These are phyloP conservation scores for Penicillium taxi DNA, from an alignment of 495 filamentous ascomycete genomes.

Conservation along the genomic window DNA sequence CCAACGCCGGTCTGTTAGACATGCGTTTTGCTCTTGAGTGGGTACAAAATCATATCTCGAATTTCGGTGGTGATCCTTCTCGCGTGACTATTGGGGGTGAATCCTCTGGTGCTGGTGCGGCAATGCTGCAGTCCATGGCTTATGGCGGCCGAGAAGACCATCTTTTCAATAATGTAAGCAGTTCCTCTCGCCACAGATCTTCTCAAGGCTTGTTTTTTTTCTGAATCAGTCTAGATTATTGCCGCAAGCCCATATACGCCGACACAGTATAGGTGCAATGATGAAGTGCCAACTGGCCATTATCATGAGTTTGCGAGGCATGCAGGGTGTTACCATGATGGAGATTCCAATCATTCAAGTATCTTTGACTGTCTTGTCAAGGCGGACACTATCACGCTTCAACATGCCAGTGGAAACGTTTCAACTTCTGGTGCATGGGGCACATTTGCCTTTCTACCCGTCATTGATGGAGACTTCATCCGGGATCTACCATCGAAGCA, in stretches of 20 bases:
- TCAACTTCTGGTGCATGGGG: conserved; percentile 37
- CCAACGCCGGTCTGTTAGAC: conserved; percentile 49
- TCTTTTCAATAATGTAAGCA: conserved; percentile 18
- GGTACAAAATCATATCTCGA: conserved; percentile 40
- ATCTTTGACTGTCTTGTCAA: conserved; percentile 50
- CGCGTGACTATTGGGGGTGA: conserved; percentile 32
- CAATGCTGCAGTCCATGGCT: conserved; percentile 45
- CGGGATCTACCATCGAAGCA: conserved; percentile 45
- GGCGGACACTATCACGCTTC: conserved; percentile 42
- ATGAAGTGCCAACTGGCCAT: conserved; percentile 39
- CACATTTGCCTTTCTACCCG: conserved; percentile 56
- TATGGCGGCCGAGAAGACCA: conserved; percentile 33
- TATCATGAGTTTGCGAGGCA: conserved; percentile 49
- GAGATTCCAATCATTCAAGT: conserved; percentile 1
- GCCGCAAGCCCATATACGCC: conserved; percentile 47
- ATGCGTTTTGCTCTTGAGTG: conserved; percentile 53
- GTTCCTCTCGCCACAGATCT: neutral
- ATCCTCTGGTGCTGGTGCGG: conserved; percentile 39
- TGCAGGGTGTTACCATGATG: conserved; percentile 40
- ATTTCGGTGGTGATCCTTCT: conserved; percentile 36
- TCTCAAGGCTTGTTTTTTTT: neutral
- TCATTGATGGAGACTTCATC: conserved; percentile 54
- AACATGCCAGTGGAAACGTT: conserved; percentile 47
- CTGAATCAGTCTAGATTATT: conserved; percentile 32
- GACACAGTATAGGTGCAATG: conserved; percentile 43